A percentile compares a stretch with the other conserved stretches of the same genome.
phyloP scores from a whole-genome alignment of 805 yeast genomes.

The Candida morakotiae region DNA sequence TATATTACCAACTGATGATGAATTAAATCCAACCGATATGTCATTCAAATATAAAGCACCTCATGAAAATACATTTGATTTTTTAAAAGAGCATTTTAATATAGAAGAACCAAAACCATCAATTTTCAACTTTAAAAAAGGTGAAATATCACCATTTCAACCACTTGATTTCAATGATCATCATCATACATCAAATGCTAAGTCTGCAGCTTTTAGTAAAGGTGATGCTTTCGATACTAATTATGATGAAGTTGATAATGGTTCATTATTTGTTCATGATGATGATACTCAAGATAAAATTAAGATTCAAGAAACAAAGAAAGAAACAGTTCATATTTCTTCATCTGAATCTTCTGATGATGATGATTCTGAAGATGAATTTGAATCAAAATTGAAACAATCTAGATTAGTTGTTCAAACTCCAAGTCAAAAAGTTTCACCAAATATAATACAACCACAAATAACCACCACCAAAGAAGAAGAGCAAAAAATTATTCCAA shows the following conservation, averaged over 20 bases:
- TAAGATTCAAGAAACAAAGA: not conserved
- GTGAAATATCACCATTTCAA: not conserved
- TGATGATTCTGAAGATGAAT: constrained; percentile 7
- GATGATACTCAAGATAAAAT: not conserved
- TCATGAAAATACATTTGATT: not conserved
- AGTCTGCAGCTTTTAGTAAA: not conserved
- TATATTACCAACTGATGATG: not conserved
- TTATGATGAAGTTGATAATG: not conserved
- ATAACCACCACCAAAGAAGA: not conserved
- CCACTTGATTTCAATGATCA: not conserved
- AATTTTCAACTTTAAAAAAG: not conserved
- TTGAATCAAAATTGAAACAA: constrained; percentile 1
- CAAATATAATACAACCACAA: not conserved
- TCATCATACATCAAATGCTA: not conserved
- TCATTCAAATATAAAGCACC: not conserved
- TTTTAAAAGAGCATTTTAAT: not conserved
- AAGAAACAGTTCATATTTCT: constrained; percentile 9
- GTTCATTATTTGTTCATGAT: not conserved
- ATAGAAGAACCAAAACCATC: not conserved
- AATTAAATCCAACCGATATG: not conserved
- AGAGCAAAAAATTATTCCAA: not conserved
- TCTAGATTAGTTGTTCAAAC: constrained; percentile 10
- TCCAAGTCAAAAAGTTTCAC: constrained; percentile 6
- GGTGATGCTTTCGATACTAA: not conserved
- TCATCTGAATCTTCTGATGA: constrained; percentile 12